Evolutionary conservation across 495 filamentous ascomycete species (phyloP).

Genomic region (Bombardia bombarda): DNA sequence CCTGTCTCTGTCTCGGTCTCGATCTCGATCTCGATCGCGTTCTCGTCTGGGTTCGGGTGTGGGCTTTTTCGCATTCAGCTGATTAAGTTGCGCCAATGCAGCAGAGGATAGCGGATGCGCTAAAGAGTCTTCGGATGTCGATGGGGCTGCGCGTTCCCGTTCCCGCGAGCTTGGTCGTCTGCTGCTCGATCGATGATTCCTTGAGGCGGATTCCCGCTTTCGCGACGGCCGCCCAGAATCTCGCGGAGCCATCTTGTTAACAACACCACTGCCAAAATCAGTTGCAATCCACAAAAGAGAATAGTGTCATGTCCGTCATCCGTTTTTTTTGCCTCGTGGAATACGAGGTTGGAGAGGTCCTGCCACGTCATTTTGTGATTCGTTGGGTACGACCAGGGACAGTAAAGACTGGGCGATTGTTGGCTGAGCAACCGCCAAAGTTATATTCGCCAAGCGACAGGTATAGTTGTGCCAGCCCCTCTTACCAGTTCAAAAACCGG

Average conservation of each 20-base stretch:
- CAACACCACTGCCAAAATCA: background rate
- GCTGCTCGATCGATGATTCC: background rate
- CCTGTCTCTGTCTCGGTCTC: slow-evolving; percentile 24
- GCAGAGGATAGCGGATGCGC: slow-evolving; percentile 40
- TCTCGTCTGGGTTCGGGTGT: slow-evolving; percentile 18
- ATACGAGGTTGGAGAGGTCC: background rate
- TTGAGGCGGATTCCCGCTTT: slow-evolving; percentile 16
- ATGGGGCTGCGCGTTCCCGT: background rate
- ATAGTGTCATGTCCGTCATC: background rate
- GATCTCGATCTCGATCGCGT: slow-evolving; percentile 8
- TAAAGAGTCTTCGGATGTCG: slow-evolving; percentile 14
- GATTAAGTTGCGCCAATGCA: slow-evolving; percentile 53
- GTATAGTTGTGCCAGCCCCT: no score
- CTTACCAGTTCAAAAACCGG: no score
- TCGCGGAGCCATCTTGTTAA: slow-evolving; percentile 3
- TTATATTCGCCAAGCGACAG: no score
- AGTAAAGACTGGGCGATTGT: slow-evolving; percentile 22
- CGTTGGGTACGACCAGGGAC: slow-evolving; percentile 8
- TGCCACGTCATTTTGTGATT: slow-evolving; percentile 11
- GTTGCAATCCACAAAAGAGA: background rate
- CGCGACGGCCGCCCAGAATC: background rate
- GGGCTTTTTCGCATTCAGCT: slow-evolving; percentile 39
- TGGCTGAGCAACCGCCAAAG: slow-evolving; percentile 37
- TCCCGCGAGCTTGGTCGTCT: background rate
- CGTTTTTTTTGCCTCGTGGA: no score